Conservation (phyloP, 1,284 basidiomycete genomes). For the Boletus semigastroideus region DNA sequence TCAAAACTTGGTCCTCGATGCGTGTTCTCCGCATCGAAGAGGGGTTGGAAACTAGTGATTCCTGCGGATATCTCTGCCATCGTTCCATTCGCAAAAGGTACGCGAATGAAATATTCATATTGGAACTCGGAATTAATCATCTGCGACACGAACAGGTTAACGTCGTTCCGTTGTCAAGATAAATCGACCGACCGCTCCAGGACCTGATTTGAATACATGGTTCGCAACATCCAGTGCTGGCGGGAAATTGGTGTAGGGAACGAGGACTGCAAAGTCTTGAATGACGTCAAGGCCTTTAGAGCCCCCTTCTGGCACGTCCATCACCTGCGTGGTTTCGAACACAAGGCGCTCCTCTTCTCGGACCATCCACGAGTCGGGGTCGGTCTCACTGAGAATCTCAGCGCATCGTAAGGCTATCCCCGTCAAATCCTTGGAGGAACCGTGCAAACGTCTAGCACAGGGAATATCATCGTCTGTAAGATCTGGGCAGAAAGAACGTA, state of each 20-base stretch:
- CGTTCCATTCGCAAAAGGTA: constrained; percentile 5
- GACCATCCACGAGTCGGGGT: constrained; percentile 5
- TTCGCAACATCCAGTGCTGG: constrained; percentile 7
- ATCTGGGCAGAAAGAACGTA: not conserved
- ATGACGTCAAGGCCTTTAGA: constrained; percentile 1
- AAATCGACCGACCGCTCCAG: no score
- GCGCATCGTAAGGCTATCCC: not conserved
- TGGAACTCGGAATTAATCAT: not conserved
- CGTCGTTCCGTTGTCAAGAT: not conserved
- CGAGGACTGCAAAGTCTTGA: constrained; percentile 10
- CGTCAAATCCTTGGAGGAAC: not conserved
- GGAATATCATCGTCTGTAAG: not conserved
- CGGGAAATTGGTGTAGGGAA: constrained; percentile 19
- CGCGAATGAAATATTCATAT: constrained; percentile 7
- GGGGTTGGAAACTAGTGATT: constrained; percentile 4
- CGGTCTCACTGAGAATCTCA: constrained; percentile 1
- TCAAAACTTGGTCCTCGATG: not conserved
- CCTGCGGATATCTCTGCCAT: constrained; percentile 5
- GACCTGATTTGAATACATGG: not conserved
- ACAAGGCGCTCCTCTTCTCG: constrained; percentile 19
- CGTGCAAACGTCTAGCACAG: not conserved
- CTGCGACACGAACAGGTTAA: not conserved
- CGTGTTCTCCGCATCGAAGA: not conserved
- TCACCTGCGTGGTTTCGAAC: constrained; percentile 12
- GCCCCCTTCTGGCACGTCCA: not conserved